Evolutionary conservation across 305 asterid genomes (phyloP).

Genomic region (Fraxinus paxiana): DNA sequence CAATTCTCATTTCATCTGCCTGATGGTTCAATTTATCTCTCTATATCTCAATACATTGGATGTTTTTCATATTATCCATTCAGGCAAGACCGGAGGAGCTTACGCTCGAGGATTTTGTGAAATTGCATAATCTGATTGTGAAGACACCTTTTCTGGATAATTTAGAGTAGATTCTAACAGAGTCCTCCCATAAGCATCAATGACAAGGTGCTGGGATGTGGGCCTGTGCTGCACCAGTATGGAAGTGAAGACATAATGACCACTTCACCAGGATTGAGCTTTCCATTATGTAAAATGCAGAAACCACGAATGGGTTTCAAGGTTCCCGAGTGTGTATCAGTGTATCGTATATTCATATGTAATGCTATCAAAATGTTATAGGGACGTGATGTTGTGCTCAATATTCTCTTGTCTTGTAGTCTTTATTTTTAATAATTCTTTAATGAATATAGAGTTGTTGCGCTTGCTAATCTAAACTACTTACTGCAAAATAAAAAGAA

Average conservation of each 20-base stretch:
- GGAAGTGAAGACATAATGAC: neutral
- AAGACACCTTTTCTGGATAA: slow-evolving; percentile 26
- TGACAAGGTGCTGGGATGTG: neutral
- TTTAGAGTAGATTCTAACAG: neutral
- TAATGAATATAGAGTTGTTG: neutral
- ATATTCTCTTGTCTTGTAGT: neutral
- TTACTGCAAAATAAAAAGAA: neutral
- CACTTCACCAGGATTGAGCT: neutral
- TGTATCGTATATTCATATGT: neutral
- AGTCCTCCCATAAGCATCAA: neutral
- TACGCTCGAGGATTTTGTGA: slow-evolving; percentile 65
- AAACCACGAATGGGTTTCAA: neutral
- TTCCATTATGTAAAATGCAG: slow-evolving; percentile 1
- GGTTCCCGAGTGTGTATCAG: neutral
- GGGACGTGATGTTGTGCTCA: neutral
- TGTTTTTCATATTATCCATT: neutral
- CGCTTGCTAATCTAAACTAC: neutral
- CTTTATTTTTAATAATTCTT: neutral
- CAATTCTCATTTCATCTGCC: neutral
- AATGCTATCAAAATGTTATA: neutral
- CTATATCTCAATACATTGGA: neutral
- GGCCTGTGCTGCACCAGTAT: neutral
- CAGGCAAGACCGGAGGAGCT: slow-evolving; percentile 98
- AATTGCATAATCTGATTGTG: slow-evolving; percentile 56
- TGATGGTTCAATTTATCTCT: neutral